Evolutionary conservation across 306 rosid genomes (phyloP).

Genomic region (Alnus rubra): DNA sequence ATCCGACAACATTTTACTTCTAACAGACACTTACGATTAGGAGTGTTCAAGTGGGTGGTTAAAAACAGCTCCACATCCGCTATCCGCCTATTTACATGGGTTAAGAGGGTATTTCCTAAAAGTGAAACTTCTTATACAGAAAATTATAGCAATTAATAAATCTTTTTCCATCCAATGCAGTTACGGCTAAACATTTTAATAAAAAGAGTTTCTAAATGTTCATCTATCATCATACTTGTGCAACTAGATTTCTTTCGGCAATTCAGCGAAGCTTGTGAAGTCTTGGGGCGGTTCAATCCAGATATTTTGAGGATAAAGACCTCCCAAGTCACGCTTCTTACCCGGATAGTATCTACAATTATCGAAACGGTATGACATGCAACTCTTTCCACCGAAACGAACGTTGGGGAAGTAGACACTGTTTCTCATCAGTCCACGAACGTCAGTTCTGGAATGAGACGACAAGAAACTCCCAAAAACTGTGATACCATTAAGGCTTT

Average conservation of each 20-base stretch:
- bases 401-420: constrained; percentile 75
- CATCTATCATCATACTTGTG: constrained; percentile 23
- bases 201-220: neutral
- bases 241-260: constrained; percentile 39
- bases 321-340: constrained; percentile 87
- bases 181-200: neutral
- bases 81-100: too few relatives aligned
- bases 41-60: too few relatives aligned
- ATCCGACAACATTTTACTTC: neutral
- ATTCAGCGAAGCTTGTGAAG: constrained; percentile 56
- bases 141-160: neutral
- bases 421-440: constrained; percentile 68
- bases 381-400: constrained; percentile 69
- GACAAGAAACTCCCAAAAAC: constrained; percentile 77
- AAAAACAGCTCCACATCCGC: too few relatives aligned
- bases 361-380: constrained; percentile 75
- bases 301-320: constrained; percentile 71
- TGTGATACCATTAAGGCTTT: constrained; percentile 57
- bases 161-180: neutral
- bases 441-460: constrained; percentile 67
- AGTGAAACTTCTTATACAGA: neutral
- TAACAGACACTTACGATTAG: neutral
- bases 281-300: constrained; percentile 83
- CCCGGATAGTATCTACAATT: constrained; percentile 71
- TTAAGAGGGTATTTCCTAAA: too few relatives aligned